phyloP scores from a whole-genome alignment of 805 yeast species.

The Saccharomycopsis synnaedendra region DNA sequence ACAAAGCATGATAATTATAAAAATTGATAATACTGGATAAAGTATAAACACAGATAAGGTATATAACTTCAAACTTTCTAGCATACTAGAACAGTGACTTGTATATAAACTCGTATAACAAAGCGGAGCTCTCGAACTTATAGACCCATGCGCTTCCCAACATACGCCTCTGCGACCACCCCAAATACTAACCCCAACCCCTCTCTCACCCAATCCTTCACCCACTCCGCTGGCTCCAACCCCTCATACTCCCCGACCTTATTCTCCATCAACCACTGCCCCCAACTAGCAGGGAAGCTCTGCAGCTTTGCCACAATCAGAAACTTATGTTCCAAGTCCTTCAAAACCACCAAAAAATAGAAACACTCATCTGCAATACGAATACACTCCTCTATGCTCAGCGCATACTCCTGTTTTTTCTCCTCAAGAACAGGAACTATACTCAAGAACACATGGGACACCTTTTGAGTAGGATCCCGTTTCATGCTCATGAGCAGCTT shows the following conservation, averaged over 20 bases:
- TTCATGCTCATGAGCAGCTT: slow-evolving; percentile 27
- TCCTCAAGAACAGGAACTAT: slow-evolving; percentile 45
- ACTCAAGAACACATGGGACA: slow-evolving; percentile 58
- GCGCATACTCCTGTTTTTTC: slow-evolving; percentile 16
- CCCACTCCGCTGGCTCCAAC: slow-evolving; percentile 76
- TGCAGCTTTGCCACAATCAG: slow-evolving; percentile 72
- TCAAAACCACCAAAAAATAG: slow-evolving; percentile 62
- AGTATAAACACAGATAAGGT: no score
- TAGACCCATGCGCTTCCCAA: slow-evolving; percentile 79
- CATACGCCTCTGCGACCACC: slow-evolving; percentile 81
- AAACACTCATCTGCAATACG: slow-evolving; percentile 44
- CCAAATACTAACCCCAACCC: slow-evolving; percentile 77
- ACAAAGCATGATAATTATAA: no score
- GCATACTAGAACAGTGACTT: no score
- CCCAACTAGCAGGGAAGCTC: slow-evolving; percentile 85
- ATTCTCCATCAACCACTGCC: slow-evolving; percentile 71
- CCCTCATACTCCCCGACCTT: slow-evolving; percentile 26
- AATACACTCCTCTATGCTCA: slow-evolving; percentile 19
- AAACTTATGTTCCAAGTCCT: slow-evolving; percentile 71
- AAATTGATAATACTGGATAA: no score
- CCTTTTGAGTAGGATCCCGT: slow-evolving; percentile 19
- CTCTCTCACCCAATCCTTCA: slow-evolving; percentile 64
- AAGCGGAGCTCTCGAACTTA: slow-evolving; percentile 15
- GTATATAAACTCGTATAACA: no score
- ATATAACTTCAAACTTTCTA: no score